Evolutionary conservation across 208 protist species (phyloP), one percentile per base, ranked within the genome.

Genomic region (Wallacemonas sp.): DNA sequence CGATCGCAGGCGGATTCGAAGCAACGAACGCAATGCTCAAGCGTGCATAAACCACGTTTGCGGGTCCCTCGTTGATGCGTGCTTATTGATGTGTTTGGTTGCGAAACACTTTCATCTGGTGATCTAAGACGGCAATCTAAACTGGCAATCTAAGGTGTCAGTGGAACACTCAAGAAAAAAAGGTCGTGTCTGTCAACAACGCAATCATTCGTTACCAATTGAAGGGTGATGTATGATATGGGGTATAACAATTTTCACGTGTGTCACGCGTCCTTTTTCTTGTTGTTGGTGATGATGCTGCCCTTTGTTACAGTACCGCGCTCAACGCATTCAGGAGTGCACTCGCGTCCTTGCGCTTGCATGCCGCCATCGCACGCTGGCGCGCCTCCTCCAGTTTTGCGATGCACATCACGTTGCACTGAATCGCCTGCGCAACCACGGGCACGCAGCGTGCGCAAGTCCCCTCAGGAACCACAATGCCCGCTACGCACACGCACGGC

Each of bases 261-360:
- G n/a, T n/a, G n/a, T n/a, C n/a, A n/a, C n/a, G n/a, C n/a, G n/a
- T n/a, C n/a, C n/a, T n/a, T n/a, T n/a, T n/a, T n/a, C n/a, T n/a
- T n/a, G n/a, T n/a, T n/a, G n/a, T n/a, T n/a, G n/a, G n/a, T n/a
- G n/a, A n/a, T n/a, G n/a, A n/a, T n/a, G n/a, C n/a, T n/a, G n/a
- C n/a, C n/a, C n/a, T n/a, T n/a, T n/a, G n/a, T n/a, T 49, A 84
- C 44, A 70, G 62, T 45, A 82, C 62, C 48, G 54, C 70, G 38
- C 78, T 64, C 33, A 93, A 62, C 0, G 76, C 77, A 16, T 55
- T 68, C 20, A 93, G 66, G 29, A 93, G 62, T 1, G 63, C 80
- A 1, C 42, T 59, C 42, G 63, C 59, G 59, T 86, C 76, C 49
- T 67, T 67, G 38, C 61, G 65, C 2, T 74, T 26, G 55, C 79